Base-by-base conservation (phyloP, 1,284 basidiomycete genomes). In the Hemileia vastatrix region DNA sequence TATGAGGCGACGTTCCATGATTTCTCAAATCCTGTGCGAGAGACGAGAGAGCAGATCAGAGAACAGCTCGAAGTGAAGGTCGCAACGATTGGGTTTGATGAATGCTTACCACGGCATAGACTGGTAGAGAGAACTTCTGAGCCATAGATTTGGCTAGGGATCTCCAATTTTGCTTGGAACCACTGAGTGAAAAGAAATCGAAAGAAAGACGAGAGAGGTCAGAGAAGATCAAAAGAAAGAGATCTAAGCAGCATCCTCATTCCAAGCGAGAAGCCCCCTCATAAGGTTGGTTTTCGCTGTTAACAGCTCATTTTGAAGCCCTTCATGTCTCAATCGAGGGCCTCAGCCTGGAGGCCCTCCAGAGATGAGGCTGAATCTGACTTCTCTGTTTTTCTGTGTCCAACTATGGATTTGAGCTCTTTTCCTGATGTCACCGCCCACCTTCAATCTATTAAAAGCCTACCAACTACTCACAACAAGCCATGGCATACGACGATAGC, bases 141-240 rank as follows among this genome's bases (percentile, higher is more conserved):
- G 80, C 78, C 70, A 89, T 84, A 1, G 82, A 81, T 66, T 85
- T 86, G 1, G 83, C 81, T 15, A 90, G 76, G 0, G 85, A 84
- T 3, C 81, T 79, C 84, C 86, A 90, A 71, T 90, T 90, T 57
- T 88, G 81, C 72, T 88, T 88, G 58, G 83, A 86, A 0, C 88
- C 88, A 67, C 86, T 87, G 63, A 8, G 43, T 24, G 33, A 19
- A 21, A 3, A 18, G 11, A 13, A 23, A 57, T n/a, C 1, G 4
- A 15, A 49, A 0, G 24, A 24, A 53, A 13, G 15, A 40, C 6
- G 15, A 4, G 3, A n/a, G n/a, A n/a, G n/a, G n/a, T n/a, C n/a
- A n/a, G n/a, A n/a, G n/a, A n/a, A n/a, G n/a, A n/a, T n/a, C n/a
- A n/a, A n/a, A n/a, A n/a, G n/a, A n/a, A n/a, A n/a, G n/a, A n/a